Conservation (phyloP, 23 red algal species). For the Agarophyton chilense region DNA sequence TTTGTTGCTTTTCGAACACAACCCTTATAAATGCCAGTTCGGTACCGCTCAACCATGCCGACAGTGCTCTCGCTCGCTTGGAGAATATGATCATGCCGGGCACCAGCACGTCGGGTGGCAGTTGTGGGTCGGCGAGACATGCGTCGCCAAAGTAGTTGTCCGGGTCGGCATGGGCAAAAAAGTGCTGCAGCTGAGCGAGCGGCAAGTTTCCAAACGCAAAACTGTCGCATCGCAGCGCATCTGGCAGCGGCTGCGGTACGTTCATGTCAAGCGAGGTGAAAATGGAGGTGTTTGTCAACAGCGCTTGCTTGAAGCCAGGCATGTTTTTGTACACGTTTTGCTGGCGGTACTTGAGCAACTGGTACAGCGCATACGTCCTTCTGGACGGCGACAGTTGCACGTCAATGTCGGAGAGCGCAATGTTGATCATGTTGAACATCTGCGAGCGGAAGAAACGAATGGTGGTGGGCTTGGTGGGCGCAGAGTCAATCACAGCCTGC, state of each 20-base stretch:
- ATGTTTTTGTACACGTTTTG: conserved; percentile 79
- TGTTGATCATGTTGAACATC: conserved; percentile 99
- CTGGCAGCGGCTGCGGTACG: conserved; percentile 59
- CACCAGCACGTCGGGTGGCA: conserved; percentile 44
- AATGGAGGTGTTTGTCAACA: not conserved
- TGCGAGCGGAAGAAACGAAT: conserved; percentile 94
- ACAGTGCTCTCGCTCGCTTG: conserved; percentile 59
- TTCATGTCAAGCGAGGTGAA: conserved; percentile 59
- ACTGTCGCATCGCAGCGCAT: conserved; percentile 81
- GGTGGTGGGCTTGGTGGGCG: conserved; percentile 36
- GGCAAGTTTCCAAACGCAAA: conserved; percentile 80
- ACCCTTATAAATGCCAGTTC: conserved; percentile 84
- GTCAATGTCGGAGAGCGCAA: conserved; percentile 86
- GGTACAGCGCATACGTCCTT: conserved; percentile 88
- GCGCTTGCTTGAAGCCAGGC: conserved; percentile 67
- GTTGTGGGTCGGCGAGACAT: conserved; percentile 59
- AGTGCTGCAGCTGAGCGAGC: conserved; percentile 57
- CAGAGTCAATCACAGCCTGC: conserved; percentile 64
- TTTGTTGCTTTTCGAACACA: conserved; percentile 66
- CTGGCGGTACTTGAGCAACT: conserved; percentile 68
- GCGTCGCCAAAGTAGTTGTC: conserved; percentile 75
- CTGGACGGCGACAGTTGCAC: conserved; percentile 79
- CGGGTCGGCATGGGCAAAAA: conserved; percentile 35
- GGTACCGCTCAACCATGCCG: conserved; percentile 80
- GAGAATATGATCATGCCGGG: conserved; percentile 77